A percentile compares a stretch with the other conserved stretches of the same genome.
Evolutionary conservation across 73 alveolate genomes (phyloP).

Genomic region (Tetrahymena borealis): DNA sequence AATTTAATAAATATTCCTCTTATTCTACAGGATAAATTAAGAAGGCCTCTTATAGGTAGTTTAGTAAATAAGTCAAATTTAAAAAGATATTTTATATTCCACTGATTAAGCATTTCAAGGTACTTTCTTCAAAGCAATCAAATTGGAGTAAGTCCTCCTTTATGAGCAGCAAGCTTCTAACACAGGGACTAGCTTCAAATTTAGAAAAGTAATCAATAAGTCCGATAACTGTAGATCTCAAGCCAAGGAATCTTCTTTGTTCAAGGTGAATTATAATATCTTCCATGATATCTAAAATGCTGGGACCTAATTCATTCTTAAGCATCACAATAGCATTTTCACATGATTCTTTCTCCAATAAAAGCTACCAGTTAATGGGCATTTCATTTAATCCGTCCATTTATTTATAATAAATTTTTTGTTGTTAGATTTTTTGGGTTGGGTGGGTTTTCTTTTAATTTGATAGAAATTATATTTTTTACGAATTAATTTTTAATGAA

Average conservation of each 20-base stretch:
- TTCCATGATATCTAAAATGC: neutral
- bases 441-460: neutral
- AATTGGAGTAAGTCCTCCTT: neutral
- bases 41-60: neutral
- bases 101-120: neutral
- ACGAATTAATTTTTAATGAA: no score
- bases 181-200: neutral
- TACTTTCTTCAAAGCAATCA: neutral
- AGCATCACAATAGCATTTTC: neutral
- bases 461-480: no score
- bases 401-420: neutral
- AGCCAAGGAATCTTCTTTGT: neutral
- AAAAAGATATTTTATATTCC: neutral
- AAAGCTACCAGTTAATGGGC: neutral
- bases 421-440: neutral
- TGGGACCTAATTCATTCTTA: neutral
- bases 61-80: neutral
- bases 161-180: neutral
- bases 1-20: neutral
- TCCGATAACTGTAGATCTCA: neutral
- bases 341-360: neutral
- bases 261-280: neutral
- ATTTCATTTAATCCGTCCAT: neutral
- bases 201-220: neutral
- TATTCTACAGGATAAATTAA: neutral